Percentiles rank a stretch among this genome's conserved stretches.
Conservation (phyloP, 1,284 basidiomycete genomes). For the Malassezia caprae region DNA sequence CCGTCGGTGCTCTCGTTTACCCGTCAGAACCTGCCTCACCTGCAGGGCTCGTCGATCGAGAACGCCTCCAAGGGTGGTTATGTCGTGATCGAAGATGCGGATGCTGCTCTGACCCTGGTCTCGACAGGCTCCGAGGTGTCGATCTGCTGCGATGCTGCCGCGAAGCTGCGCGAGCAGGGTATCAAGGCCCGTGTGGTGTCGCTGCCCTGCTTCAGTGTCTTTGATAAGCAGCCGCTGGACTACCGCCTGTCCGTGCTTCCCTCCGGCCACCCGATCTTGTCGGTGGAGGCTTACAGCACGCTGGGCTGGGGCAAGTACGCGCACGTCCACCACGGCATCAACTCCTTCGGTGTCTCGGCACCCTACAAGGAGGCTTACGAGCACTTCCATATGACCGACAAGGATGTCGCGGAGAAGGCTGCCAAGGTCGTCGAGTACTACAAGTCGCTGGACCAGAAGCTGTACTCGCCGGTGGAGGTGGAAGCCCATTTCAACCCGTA, state of each 20-base stretch:
- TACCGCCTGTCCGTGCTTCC: constrained; percentile 76
- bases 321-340: constrained; percentile 41
- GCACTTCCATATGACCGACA: constrained; percentile 35
- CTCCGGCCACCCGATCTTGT: constrained; percentile 76
- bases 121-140: constrained; percentile 77
- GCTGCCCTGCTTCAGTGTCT: constrained; percentile 79
- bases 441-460: constrained; percentile 63
- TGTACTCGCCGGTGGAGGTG: constrained; percentile 62
- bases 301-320: constrained; percentile 46
- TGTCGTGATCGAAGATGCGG: constrained; percentile 66
- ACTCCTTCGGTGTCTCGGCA: constrained; percentile 63
- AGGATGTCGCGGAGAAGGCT: constrained; percentile 66
- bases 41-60: constrained; percentile 77
- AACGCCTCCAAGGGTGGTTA: constrained; percentile 76
- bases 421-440: constrained; percentile 81
- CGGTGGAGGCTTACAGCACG: constrained; percentile 65
- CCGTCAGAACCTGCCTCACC: constrained; percentile 83
- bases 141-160: constrained; percentile 74
- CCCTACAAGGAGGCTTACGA: constrained; percentile 78
- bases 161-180: constrained; percentile 57
- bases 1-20: constrained; percentile 75
- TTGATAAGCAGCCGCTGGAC: constrained; percentile 69
- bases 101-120: constrained; percentile 73
- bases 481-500: constrained; percentile 16
- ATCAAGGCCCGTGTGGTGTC: constrained; percentile 74